Conservation (phyloP, 2,329 filamentous ascomycete species). For the Penicillium capsulatum region DNA sequence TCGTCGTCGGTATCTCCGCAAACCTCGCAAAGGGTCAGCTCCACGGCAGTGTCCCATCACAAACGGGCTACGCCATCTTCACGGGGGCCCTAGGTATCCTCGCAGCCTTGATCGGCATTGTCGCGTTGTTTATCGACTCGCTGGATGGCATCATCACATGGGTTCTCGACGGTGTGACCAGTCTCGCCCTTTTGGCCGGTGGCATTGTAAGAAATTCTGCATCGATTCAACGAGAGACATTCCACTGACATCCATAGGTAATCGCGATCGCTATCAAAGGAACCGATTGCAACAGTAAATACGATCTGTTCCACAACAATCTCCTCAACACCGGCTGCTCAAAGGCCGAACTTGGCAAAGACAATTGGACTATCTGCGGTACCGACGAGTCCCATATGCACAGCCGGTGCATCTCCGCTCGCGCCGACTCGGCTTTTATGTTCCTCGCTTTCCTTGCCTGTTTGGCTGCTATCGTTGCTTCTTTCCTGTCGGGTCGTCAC, state of each 20-base stretch:
- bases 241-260: conserved; percentile 8
- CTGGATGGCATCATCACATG: conserved; percentile 16
- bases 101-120: conserved; percentile 16
- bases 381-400: conserved; percentile 8
- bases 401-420: conserved; percentile 18
- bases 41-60: conserved; percentile 13
- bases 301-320: conserved; percentile 14
- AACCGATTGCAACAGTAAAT: conserved; percentile 13
- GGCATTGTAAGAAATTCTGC: conserved; percentile 19
- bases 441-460: conserved; percentile 19
- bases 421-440: conserved; percentile 24
- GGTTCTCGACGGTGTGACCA: conserved; percentile 19
- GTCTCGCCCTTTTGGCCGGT: conserved; percentile 19
- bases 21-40: conserved; percentile 19
- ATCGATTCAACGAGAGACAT: background rate
- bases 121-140: conserved; percentile 9
- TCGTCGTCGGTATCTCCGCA: conserved; percentile 24
- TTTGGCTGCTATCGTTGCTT: conserved; percentile 7
- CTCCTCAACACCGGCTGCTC: conserved; percentile 22
- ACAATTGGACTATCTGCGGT: conserved; percentile 3
- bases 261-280: conserved; percentile 20
- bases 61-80: conserved; percentile 22
- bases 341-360: background rate
- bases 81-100: conserved; percentile 20
- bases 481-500: too few species aligned